Base-by-base conservation (phyloP, 73 alveolate genomes). In the Strombidium stylifer region DNA sequence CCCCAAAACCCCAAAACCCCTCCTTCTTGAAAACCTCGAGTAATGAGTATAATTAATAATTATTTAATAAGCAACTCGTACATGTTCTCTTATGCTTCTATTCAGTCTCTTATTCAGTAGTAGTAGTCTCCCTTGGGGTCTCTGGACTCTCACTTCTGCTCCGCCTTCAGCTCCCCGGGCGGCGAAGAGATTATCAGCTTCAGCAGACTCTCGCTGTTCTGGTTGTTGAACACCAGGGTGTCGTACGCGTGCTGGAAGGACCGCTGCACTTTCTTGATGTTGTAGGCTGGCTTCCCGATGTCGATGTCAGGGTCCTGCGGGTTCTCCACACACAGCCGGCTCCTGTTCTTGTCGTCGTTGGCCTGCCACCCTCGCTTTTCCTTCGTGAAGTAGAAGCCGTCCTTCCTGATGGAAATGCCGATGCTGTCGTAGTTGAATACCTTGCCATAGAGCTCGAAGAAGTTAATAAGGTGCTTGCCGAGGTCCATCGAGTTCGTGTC, bases 361-460 rank as follows among this genome's bases (percentile, higher is more conserved):
- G 62, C 68, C 11, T 46, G 47, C 69, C 77, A 48, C 14, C 87
- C 87, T 19, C 79, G 7, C 24, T 21, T 23, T 19, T 12, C 15
- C 32, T 66, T 74, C 20, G 27, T 18, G 30, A 62, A 73, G 58
- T 72, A 64, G 47, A 68, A 69, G 24, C 99, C 97, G 40, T 95
- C 98, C 36, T 78, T 84, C 41, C 92, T 80, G 60, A 87, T 90
- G 12, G 92, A 62, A 23, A 95, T 93, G 32, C 98, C 96, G 15
- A 82, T 86, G 47, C 75, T 67, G 32, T 86, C 87, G 69, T 82
- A 84, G 72, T 93, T 91, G 54, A 95, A 87, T 60, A 62, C 54
- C 18, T 79, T 68, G 19, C 98, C 99, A 77, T 87, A 95, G 55
- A 93, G 71, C 67, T 93, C 79, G 45, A 93, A 81, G 82, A 95